Percentiles rank a stretch among this genome's conserved stretches.
These are phyloP conservation scores for Boletellus deceptivus DNA, from an alignment of 1,284 basidiomycete species.

Conservation along the genomic window DNA sequence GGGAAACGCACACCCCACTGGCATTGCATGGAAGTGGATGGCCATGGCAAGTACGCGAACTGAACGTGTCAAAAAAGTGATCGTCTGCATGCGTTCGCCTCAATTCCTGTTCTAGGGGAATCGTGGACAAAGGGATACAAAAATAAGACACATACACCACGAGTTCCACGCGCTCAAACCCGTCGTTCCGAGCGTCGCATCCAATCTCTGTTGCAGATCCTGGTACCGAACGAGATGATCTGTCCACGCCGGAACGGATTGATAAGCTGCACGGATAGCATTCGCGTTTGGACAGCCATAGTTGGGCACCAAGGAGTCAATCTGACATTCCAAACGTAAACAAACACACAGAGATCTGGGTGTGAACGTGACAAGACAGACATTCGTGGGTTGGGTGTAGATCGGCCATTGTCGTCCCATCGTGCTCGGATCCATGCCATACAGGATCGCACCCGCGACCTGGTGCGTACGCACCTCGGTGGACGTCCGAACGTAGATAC, in stretches of 20 bases:
- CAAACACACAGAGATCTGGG: not conserved
- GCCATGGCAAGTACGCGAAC: conserved; percentile 47
- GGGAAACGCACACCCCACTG: conserved; percentile 43
- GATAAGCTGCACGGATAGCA: conserved; percentile 42
- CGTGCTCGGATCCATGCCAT: conserved; percentile 47
- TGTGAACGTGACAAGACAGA: conserved; percentile 13
- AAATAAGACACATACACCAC: conserved; percentile 37
- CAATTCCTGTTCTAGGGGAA: not conserved
- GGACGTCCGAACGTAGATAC: conserved; percentile 47
- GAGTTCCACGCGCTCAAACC: conserved; percentile 45
- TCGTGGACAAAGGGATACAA: not conserved
- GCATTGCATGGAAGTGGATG: conserved; percentile 50
- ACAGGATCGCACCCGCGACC: conserved; percentile 49
- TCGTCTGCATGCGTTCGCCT: conserved; percentile 31
- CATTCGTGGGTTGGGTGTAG: conserved; percentile 41
- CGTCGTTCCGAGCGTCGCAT: conserved; percentile 45
- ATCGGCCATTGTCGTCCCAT: conserved; percentile 40
- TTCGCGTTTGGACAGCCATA: conserved; percentile 50
- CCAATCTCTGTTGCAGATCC: conserved; percentile 41
- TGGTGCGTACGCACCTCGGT: conserved; percentile 49
- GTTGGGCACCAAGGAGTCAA: conserved; percentile 49
- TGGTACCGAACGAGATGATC: conserved; percentile 45
- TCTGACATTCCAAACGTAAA: conserved; percentile 29
- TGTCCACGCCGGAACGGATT: conserved; percentile 49
- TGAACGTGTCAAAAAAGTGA: conserved; percentile 50